A percentile compares a stretch with the other conserved stretches of the same genome.
Evolutionary conservation across 257 asterid species (phyloP).

Genomic region (Vinca minor): DNA sequence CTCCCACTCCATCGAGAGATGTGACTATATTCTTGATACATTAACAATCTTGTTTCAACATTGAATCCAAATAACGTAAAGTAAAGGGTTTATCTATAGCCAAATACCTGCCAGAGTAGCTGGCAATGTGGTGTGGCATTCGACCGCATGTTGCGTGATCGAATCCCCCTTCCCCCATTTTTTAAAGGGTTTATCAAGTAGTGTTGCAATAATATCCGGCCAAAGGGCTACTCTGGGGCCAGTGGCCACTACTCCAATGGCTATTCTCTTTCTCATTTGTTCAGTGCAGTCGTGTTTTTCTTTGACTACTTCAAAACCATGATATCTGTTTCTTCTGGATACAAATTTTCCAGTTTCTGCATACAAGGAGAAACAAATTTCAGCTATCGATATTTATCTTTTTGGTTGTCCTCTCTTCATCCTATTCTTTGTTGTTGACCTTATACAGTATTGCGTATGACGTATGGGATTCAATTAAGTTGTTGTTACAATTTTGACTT

Average conservation of each 20-base stretch:
- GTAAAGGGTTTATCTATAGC: not conserved
- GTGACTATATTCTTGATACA: not conserved
- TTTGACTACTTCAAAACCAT: too few species aligned
- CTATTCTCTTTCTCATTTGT: not conserved
- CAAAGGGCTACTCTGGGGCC: not conserved
- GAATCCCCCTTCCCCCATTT: too few species aligned
- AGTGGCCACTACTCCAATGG: not conserved
- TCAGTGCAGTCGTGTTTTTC: not conserved
- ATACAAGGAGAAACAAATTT: not conserved
- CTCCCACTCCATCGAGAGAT: not conserved
- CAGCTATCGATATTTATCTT: not conserved
- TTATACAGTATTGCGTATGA: too few species aligned
- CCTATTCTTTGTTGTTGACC: too few species aligned
- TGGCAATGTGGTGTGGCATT: not conserved
- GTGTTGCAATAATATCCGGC: not conserved
- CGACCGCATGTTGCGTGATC: too few species aligned
- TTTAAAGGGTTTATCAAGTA: too few species aligned
- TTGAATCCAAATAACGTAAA: not conserved
- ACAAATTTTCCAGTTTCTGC: not conserved
- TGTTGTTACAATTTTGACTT: too few species aligned
- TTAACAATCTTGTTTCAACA: not conserved
- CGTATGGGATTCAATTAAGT: not conserved
- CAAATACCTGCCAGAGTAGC: too few species aligned
- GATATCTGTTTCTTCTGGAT: not conserved
- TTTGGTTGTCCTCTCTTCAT: not conserved